A percentile compares a stretch with the other conserved stretches of the same genome.
Conservation (phyloP, 2,329 filamentous ascomycete genomes). For the Penicillium hordei region DNA sequence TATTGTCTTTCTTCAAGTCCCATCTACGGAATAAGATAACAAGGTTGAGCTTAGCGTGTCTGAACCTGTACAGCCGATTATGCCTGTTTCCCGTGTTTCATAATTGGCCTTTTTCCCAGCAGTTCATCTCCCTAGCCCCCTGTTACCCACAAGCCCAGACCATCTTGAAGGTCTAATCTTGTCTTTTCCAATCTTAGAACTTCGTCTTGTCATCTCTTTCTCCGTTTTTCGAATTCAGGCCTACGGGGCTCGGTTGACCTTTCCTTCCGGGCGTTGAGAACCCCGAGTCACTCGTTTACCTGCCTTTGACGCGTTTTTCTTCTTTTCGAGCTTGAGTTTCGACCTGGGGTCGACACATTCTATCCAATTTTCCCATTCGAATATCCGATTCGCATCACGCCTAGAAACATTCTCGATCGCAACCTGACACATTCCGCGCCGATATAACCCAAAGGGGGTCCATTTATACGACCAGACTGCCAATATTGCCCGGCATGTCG, state of each 20-base stretch:
- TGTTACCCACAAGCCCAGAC: slow-evolving; percentile 19
- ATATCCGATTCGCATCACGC: slow-evolving; percentile 2
- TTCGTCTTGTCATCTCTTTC: slow-evolving; percentile 17
- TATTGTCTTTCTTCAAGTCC: neutral
- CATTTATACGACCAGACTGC: slow-evolving; percentile 1
- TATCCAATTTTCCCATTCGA: slow-evolving; percentile 1
- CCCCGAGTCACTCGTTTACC: slow-evolving; percentile 27
- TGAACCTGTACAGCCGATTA: neutral
- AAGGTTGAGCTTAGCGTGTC: slow-evolving; percentile 1
- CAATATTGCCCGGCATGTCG: slow-evolving; percentile 36
- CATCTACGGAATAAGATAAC: neutral
- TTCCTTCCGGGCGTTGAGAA: slow-evolving; percentile 19
- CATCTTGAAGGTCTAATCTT: slow-evolving; percentile 7
- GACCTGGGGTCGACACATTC: slow-evolving; percentile 15
- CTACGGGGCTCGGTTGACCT: slow-evolving; percentile 24
- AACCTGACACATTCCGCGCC: slow-evolving; percentile 25
- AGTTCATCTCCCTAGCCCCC: slow-evolving; percentile 16
- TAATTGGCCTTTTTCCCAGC: slow-evolving; percentile 7
- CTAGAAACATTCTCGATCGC: slow-evolving; percentile 4
- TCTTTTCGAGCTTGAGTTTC: slow-evolving; percentile 13
- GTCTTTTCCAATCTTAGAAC: slow-evolving; percentile 14
- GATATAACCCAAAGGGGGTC: neutral
- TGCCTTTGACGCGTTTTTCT: slow-evolving; percentile 17
- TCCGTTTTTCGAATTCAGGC: slow-evolving; percentile 14
- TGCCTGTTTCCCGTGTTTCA: slow-evolving; percentile 3